Evolutionary conservation across 75 land plant genomes (phyloP), one percentile per base, ranked within the genome.

Genomic region (Ceratopteris richardii): DNA sequence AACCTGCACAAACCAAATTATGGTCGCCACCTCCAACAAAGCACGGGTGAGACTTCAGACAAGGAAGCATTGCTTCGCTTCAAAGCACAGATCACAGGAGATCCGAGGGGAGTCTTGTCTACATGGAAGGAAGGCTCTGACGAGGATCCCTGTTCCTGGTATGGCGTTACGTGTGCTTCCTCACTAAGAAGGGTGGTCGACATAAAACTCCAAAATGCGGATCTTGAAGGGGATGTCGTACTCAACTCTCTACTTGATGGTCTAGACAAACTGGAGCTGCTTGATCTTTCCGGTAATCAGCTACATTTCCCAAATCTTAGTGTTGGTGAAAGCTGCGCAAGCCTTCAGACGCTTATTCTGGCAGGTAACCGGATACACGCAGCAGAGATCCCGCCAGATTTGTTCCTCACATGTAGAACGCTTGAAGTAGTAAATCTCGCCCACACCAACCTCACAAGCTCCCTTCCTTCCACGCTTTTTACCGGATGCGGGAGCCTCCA

Each of bases 141-240:
- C 12, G 50, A 13, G 16, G 68, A 56, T 61, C 78, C 73, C 16
- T 86, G 90, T 65, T 41, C 23, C 16, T 86, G 85, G 86, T 27
- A 50, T 10, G 86, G 90, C 14, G 77, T 86, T 24, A 42, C 70
- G 17, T 86, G 90, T 71, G 61, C 68, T 18, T 25, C 64, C 1
- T 16, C 36, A 0, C 23, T 71, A 11, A 77, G 74, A 17, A 76
- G 88, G 31, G 88, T 72, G 26, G 66, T 74, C n/a, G 29, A 51
- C 42, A 61, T 85, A 31, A 65, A 78, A 29, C 69, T 85, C 31
- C 74, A 62, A 48, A 18, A 52, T 3, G 42, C 31, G 18, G 28
- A 28, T 23, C 75, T 85, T n/a, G 42, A 31, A 0, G 89, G 82
- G 0, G 37, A 33, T 33, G 20, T 30, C 11, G 31, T 73, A 21